phyloP scores from a whole-genome alignment of 2,329 filamentous ascomycete genomes.

The Diaporthe australafricana region DNA sequence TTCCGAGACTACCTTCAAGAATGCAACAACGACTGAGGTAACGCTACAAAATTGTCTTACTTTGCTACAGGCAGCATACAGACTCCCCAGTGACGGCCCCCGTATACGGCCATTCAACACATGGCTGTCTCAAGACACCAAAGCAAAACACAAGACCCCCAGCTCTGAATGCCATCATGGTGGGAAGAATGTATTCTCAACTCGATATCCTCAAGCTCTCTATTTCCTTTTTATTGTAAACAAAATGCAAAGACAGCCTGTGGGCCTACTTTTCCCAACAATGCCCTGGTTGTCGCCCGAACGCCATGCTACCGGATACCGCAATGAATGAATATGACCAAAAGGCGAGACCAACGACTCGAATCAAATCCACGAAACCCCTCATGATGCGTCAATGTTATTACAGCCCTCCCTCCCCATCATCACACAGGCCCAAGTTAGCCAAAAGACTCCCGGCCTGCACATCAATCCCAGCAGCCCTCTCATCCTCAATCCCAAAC shows the following conservation, averaged over 20 bases:
- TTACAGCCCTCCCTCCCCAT: neutral
- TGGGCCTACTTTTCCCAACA: neutral
- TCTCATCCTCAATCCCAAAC: slow-evolving; percentile 67
- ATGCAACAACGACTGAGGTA: too few species aligned
- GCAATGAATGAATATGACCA: neutral
- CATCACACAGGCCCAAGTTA: slow-evolving; percentile 52
- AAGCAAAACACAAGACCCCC: too few species aligned
- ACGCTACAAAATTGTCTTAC: too few species aligned
- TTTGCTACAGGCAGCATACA: too few species aligned
- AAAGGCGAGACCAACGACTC: neutral
- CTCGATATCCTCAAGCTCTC: neutral
- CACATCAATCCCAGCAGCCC: slow-evolving; percentile 62
- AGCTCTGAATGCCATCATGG: too few species aligned
- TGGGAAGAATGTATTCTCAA: too few species aligned
- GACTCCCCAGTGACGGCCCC: too few species aligned
- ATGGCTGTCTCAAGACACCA: too few species aligned
- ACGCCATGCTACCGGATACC: slow-evolving; percentile 5
- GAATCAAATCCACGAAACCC: neutral
- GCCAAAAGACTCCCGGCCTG: slow-evolving; percentile 59
- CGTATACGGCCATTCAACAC: too few species aligned
- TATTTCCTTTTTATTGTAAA: neutral
- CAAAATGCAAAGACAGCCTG: neutral
- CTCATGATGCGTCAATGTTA: neutral
- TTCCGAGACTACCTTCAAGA: too few species aligned
- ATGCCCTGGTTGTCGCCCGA: neutral